Percentiles rank a stretch among this genome's conserved stretches.
Evolutionary conservation across 495 filamentous ascomycete species (phyloP).

Genomic region (Cryomyces minteri): DNA sequence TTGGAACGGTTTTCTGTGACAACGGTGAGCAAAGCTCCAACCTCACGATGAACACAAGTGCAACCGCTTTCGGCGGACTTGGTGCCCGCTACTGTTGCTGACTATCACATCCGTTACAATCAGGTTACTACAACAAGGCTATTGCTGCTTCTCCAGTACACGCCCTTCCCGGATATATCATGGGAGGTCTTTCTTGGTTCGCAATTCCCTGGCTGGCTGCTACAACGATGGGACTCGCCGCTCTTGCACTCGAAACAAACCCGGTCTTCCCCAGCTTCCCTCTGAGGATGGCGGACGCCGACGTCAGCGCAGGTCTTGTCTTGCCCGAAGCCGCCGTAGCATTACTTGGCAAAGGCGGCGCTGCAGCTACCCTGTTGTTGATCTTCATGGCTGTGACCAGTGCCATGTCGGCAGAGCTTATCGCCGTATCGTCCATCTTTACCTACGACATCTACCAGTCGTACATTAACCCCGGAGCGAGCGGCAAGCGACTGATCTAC

Average conservation of each 20-base stretch:
- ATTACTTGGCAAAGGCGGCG: conserved; percentile 77
- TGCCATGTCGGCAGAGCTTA: conserved; percentile 75
- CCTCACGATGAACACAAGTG: neutral
- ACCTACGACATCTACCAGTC: conserved; percentile 72
- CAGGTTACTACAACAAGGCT: conserved; percentile 78
- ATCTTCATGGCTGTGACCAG: conserved; percentile 95
- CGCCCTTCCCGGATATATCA: conserved; percentile 81
- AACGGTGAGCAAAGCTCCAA: conserved; percentile 4
- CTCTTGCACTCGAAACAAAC: conserved; percentile 60
- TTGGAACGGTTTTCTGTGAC: conserved; percentile 16
- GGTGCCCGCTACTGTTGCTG: no score
- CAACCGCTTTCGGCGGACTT: neutral
- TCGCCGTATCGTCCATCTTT: conserved; percentile 82
- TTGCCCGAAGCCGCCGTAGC: conserved; percentile 79
- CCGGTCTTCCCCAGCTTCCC: conserved; percentile 59
- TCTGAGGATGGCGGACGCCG: conserved; percentile 46
- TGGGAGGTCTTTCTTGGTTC: conserved; percentile 86
- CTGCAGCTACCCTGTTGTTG: conserved; percentile 63
- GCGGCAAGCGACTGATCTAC: conserved; percentile 64
- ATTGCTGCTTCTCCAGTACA: conserved; percentile 81
- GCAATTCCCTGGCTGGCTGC: conserved; percentile 89
- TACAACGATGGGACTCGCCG: conserved; percentile 86
- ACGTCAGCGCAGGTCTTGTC: conserved; percentile 76
- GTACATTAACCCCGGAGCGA: conserved; percentile 34
- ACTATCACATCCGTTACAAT: no score